Conservation (phyloP, 164 flowering plant genomes). For the Berberis thunbergii region DNA sequence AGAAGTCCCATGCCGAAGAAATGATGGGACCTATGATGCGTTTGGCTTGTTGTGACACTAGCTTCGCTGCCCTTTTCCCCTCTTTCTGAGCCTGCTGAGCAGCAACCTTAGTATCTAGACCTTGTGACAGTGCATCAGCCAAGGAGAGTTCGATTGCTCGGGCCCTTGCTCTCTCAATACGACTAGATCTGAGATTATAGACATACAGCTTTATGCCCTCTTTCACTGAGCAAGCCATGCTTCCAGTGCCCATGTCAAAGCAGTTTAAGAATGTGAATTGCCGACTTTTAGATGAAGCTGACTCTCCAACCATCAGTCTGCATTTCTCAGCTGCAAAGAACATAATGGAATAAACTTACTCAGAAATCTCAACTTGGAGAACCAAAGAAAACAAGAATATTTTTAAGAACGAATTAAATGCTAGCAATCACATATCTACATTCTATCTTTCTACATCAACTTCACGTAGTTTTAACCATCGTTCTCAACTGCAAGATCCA, state of each 20-base stretch:
- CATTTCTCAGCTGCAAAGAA: constrained; percentile 79
- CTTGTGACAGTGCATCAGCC: constrained; percentile 63
- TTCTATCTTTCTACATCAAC: no score
- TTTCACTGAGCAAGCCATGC: constrained; percentile 27
- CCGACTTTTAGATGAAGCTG: constrained; percentile 79
- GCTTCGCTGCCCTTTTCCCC: constrained; percentile 85
- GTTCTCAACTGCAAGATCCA: no score
- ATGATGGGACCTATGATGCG: constrained; percentile 86
- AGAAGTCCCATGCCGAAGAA: constrained; percentile 92
- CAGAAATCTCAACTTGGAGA: neutral
- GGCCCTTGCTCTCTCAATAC: constrained; percentile 60
- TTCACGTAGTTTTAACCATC: no score
- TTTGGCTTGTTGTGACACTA: constrained; percentile 60
- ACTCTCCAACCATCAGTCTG: constrained; percentile 68
- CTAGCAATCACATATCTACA: no score
- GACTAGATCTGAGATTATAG: constrained; percentile 60
- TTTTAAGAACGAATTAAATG: no score
- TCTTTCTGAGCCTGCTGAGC: constrained; percentile 68
- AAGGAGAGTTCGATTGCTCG: constrained; percentile 60
- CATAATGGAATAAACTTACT: neutral
- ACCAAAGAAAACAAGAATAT: neutral
- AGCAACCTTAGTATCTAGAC: constrained; percentile 55
- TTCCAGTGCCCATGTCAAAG: constrained; percentile 40
- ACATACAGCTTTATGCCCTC: constrained; percentile 43
- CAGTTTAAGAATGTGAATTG: constrained; percentile 58